Evolutionary conservation across 1,284 basidiomycete genomes (phyloP), one percentile per base, ranked within the genome.

Genomic region (Lignosus rhinocerotis): DNA sequence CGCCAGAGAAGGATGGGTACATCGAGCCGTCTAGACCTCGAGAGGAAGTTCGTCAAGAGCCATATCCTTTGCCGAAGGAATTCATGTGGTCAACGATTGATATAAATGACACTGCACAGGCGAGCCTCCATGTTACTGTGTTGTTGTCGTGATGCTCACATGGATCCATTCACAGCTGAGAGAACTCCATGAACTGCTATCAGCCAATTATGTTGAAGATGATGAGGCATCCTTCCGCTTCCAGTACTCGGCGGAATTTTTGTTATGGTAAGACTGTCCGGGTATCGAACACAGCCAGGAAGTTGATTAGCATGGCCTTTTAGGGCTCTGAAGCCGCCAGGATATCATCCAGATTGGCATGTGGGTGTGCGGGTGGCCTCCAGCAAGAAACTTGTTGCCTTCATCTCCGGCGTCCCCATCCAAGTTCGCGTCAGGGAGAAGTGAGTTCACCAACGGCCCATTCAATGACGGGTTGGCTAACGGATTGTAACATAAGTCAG

Each of bases 171-270:
- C 45, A 0, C 65, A 98, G 93, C 84, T 89, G 63, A 89, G 92
- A 70, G 97, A 99, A 72, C 87, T 98, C 10, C 94, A 98, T 69
- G 90, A 95, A 61, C 81, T 99, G 8, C 80, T 99, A 19, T 96
- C 93, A 1, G 80, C 88, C 11, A 93, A 99, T 75, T 99, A 99
- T 67, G 96, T 99, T 48, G 97, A 99, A 75, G 97, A 99, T 72
- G 91, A 94, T 67, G 92, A 96, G 56, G 95, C 96, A 6, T 86
- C 92, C 32, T 97, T 99, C 81, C 87, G 97, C 31, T 98, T 99
- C 81, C 88, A 94, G 70, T 99, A 99, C 71, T 92, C 89, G 44
- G 88, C 94, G 6, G 94, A 98, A 73, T 99, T 99, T 73, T 77
- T 99, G 49, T 80, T 90, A 72, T 99, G 97, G 97, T 93, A 66